Percentiles rank a stretch among this genome's conserved stretches.
These are phyloP conservation scores for Sporothrix brunneoviolacea DNA, from an alignment of 2,329 filamentous ascomycete species.

Conservation along the genomic window DNA sequence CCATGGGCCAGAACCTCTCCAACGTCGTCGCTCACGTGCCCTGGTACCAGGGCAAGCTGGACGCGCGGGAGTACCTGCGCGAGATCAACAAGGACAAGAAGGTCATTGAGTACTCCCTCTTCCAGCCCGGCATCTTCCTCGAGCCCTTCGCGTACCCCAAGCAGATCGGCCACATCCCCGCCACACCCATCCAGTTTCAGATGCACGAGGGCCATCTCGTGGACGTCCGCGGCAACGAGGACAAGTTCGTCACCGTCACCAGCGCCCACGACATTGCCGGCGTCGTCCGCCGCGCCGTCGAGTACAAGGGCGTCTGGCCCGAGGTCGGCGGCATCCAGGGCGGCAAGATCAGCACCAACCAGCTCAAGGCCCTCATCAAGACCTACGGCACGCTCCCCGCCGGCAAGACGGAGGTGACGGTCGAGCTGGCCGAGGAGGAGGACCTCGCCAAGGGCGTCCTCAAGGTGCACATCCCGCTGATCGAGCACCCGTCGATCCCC, in stretches of 20 bases:
- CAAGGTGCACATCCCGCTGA: constrained; percentile 35
- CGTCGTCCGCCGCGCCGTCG: constrained; percentile 33
- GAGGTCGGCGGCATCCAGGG: constrained; percentile 35
- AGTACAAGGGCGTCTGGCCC: constrained; percentile 39
- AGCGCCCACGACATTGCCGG: constrained; percentile 36
- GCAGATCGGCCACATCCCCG: constrained; percentile 37
- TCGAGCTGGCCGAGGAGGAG: constrained; percentile 39
- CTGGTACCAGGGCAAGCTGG: constrained; percentile 46
- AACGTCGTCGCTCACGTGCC: constrained; percentile 30
- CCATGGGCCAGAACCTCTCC: constrained; percentile 18
- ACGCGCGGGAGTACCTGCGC: constrained; percentile 42
- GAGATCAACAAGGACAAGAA: constrained; percentile 44
- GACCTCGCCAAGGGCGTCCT: constrained; percentile 40
- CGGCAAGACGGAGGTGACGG: neutral
- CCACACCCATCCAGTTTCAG: constrained; percentile 33
- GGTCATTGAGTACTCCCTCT: constrained; percentile 40
- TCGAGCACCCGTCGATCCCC: constrained; percentile 27
- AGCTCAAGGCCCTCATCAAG: constrained; percentile 34
- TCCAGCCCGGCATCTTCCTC: constrained; percentile 6
- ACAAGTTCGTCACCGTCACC: constrained; percentile 38
- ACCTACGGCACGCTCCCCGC: constrained; percentile 1
- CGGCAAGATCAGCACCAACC: constrained; percentile 26
- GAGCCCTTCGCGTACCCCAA: constrained; percentile 45
- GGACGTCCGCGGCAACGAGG: constrained; percentile 34
- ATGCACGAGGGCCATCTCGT: constrained; percentile 37